These are phyloP conservation scores for Hypoxylon sp. DNA, from an alignment of 2,329 filamentous ascomycete genomes.

Conservation along the genomic window DNA sequence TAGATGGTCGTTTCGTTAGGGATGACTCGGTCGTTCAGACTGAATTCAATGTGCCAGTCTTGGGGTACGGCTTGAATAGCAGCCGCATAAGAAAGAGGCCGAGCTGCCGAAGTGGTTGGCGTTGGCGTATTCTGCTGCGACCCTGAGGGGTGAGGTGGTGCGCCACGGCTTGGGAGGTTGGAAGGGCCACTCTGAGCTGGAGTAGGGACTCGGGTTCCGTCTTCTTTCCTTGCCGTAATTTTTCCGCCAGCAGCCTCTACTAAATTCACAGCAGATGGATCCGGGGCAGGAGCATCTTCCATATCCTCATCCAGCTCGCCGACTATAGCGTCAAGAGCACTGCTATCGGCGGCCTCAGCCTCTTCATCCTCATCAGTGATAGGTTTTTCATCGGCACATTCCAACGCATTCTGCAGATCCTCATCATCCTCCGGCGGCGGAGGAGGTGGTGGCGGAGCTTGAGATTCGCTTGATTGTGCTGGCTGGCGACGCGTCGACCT, in stretches of 20 bases:
- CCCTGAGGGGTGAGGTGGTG: constrained; percentile 57
- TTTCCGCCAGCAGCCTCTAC: constrained; percentile 90
- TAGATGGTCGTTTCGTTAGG: constrained; percentile 96
- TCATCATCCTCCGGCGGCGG: constrained; percentile 72
- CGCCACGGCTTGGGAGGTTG: constrained; percentile 57
- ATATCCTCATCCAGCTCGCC: constrained; percentile 90
- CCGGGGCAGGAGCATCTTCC: constrained; percentile 77
- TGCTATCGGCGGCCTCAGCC: constrained; percentile 69
- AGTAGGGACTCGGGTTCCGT: constrained; percentile 88
- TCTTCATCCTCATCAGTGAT: constrained; percentile 81
- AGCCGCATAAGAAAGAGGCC: constrained; percentile 85
- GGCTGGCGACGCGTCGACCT: constrained; percentile 75
- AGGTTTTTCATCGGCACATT: constrained; percentile 93
- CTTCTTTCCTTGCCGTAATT: constrained; percentile 91
- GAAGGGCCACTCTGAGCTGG: constrained; percentile 72
- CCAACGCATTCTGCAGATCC: constrained; percentile 78
- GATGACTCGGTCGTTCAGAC: constrained; percentile 84
- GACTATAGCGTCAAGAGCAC: constrained; percentile 87
- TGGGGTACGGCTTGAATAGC: constrained; percentile 85
- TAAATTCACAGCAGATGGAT: constrained; percentile 90
- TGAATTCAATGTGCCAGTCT: constrained; percentile 99
- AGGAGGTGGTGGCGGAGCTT: constrained; percentile 66
- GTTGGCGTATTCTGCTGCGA: constrained; percentile 59
- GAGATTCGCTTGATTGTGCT: constrained; percentile 64
- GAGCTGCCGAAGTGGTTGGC: constrained; percentile 67